Base-by-base conservation (phyloP, 306 rosid genomes). In the Citrullus amarus region DNA sequence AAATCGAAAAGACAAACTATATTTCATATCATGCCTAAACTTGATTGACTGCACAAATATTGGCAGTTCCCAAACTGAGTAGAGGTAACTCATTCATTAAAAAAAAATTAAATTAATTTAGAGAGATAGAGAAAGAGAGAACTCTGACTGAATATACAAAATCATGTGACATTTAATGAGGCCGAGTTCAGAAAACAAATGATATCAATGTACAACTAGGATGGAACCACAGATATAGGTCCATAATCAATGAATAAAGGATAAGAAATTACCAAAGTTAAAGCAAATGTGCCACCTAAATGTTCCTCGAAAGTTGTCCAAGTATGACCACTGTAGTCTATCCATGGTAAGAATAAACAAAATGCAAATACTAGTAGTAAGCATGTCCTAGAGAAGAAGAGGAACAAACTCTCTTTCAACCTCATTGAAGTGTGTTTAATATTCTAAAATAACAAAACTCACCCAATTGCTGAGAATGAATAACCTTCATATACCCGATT, bases 241-340 rank as follows among this genome's bases (percentile, higher is more conserved):
- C 16, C 54, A 63, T 38, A 86, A 81, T 71, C 68, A 28, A 43
- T 7, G 43, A 30, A 50, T 28, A 46, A 17, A 70, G 74, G 17
- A 79, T 78, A 25, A 38, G 51, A 58, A 34, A 75, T 55, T 90
- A 95, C 98, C 98, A 76, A 95, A 92, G 89, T 95, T 95, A 78
- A 95, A 95, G 86, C 97, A 92, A 83, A 92, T 95, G 76, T 95
- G 98, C 98, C 97, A 95, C 84, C 97, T 88, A 81, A 95, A 95
- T 81, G 96, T 85, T 82, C 97, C 97, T 68, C 97, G 89, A 80
- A 75, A 92, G 81, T 86, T 82, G 85, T 95, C 96, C 93, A 95
- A 82, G 80, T 81, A 85, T 78, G 88, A 81, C 96, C 91, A 95
- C 32, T 78, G 86, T 82, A 88, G 86, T 84, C 97, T 92, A 79